A percentile compares a stretch with the other conserved stretches of the same genome.
Evolutionary conservation across 495 filamentous ascomycete species (phyloP).

Genomic region (Penicillium nucicola): DNA sequence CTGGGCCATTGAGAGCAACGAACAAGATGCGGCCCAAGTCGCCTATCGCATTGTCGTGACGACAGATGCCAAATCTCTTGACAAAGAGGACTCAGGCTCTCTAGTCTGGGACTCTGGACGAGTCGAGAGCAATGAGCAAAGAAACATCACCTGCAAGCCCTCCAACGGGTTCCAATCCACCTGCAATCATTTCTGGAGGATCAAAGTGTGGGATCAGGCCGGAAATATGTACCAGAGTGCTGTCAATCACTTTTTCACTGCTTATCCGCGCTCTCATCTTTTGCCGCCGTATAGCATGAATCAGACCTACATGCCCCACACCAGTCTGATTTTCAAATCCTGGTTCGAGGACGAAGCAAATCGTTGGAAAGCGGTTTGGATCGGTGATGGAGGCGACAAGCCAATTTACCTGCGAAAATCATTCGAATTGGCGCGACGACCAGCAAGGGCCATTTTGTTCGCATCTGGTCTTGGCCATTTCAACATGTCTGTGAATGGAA

Average conservation of each 20-base stretch:
- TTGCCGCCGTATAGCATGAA: slow-evolving; percentile 31
- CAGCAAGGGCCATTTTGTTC: slow-evolving; percentile 18
- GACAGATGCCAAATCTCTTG: slow-evolving; percentile 1
- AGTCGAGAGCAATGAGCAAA: slow-evolving; percentile 20
- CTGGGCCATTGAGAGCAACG: slow-evolving; percentile 16
- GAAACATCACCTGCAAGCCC: slow-evolving; percentile 27
- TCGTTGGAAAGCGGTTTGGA: slow-evolving; percentile 31
- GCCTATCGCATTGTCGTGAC: slow-evolving; percentile 23
- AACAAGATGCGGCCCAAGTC: slow-evolving; percentile 5
- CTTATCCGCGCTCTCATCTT: slow-evolving; percentile 19
- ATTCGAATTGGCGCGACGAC: slow-evolving; percentile 8
- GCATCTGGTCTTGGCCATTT: slow-evolving; percentile 30
- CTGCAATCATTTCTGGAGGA: slow-evolving; percentile 21
- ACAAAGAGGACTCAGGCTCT: not conserved
- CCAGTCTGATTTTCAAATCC: slow-evolving; percentile 27
- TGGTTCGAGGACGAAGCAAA: slow-evolving; percentile 28
- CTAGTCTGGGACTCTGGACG: slow-evolving; percentile 23
- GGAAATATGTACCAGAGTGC: slow-evolving; percentile 10
- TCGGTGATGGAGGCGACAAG: slow-evolving; percentile 29
- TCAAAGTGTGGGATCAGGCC: slow-evolving; percentile 20
- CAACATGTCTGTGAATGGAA: slow-evolving; percentile 24
- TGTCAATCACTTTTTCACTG: slow-evolving; percentile 24
- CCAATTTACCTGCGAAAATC: slow-evolving; percentile 28
- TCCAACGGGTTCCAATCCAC: slow-evolving; percentile 19
- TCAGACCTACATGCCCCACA: slow-evolving; percentile 31